These are phyloP conservation scores for Arxiozyma telluris DNA, from an alignment of 1,139 yeast species.

Conservation along the genomic window DNA sequence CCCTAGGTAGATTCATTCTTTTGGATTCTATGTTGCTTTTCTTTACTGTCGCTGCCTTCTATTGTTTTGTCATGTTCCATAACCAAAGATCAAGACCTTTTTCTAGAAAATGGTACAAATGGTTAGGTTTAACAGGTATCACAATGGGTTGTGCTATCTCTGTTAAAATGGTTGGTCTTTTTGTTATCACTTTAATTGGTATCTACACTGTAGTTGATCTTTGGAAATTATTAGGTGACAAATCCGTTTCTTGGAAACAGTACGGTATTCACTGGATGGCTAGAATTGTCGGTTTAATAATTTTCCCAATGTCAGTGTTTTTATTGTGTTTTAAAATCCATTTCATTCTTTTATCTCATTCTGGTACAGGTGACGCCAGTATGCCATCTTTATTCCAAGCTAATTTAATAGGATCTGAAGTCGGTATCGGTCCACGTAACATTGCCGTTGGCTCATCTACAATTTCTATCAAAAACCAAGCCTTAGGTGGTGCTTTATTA, in stretches of 20 bases:
- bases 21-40: conserved; percentile 93
- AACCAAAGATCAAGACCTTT: conserved; percentile 57
- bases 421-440: conserved; percentile 85
- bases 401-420: conserved; percentile 68
- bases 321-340: conserved; percentile 63
- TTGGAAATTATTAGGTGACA: conserved; percentile 59
- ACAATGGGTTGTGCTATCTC: conserved; percentile 70
- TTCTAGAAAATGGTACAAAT: conserved; percentile 85
- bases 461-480: conserved; percentile 82
- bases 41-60: conserved; percentile 80
- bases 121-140: conserved; percentile 71
- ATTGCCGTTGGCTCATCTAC: conserved; percentile 68
- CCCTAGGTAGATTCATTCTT: conserved; percentile 84
- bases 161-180: conserved; percentile 77
- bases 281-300: conserved; percentile 51
- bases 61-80: conserved; percentile 73
- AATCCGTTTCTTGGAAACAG: conserved; percentile 39
- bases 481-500: conserved; percentile 83
- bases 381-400: conserved; percentile 98
- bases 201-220: conserved; percentile 66
- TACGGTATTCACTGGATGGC: conserved; percentile 59
- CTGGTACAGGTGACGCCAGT: conserved; percentile 94
- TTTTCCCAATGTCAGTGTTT: conserved; percentile 56
- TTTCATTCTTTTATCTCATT: conserved; percentile 61
- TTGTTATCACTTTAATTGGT: conserved; percentile 67